Evolutionary conservation across 2,329 filamentous ascomycete species (phyloP).

Genomic region (Rutstroemia sp.): DNA sequence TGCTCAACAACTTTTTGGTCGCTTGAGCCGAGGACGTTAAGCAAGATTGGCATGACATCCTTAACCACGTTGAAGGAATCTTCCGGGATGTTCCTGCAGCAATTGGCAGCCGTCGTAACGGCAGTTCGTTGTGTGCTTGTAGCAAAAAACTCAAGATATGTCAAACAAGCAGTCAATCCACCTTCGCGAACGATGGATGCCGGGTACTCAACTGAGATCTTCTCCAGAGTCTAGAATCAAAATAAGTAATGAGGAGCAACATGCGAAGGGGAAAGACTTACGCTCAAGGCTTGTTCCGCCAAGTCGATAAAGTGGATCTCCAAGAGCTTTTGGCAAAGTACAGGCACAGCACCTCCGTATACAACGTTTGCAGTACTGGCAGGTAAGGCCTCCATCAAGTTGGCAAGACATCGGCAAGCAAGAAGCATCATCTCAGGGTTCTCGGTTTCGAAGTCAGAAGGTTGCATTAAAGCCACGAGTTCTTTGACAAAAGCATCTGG

Average conservation of each 20-base stretch:
- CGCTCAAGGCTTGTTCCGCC: constrained; percentile 89
- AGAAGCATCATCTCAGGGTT: constrained; percentile 97
- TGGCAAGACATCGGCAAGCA: constrained; percentile 90
- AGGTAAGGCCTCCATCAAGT: constrained; percentile 94
- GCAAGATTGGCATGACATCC: constrained; percentile 93
- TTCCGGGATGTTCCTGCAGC: constrained; percentile 91
- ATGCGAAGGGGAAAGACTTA: constrained; percentile 31
- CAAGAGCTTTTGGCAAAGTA: constrained; percentile 88
- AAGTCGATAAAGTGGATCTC: constrained; percentile 97
- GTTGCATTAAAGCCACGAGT: constrained; percentile 84
- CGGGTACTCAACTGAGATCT: constrained; percentile 95
- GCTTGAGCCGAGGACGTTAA: constrained; percentile 83
- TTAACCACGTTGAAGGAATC: constrained; percentile 87
- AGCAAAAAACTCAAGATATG: constrained; percentile 94
- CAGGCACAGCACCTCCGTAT: constrained; percentile 91
- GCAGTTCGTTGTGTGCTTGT: constrained; percentile 95
- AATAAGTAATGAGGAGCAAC: constrained; percentile 8
- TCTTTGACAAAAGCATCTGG: constrained; percentile 95
- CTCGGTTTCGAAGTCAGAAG: constrained; percentile 82
- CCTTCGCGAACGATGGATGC: constrained; percentile 93
- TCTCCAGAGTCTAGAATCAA: constrained; percentile 66
- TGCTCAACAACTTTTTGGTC: constrained; percentile 97
- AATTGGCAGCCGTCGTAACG: constrained; percentile 95
- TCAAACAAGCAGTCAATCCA: constrained; percentile 89
- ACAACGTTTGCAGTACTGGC: constrained; percentile 92